phyloP scores from a whole-genome alignment of 1,284 basidiomycete genomes.

The Marasmius tenuissimus region DNA sequence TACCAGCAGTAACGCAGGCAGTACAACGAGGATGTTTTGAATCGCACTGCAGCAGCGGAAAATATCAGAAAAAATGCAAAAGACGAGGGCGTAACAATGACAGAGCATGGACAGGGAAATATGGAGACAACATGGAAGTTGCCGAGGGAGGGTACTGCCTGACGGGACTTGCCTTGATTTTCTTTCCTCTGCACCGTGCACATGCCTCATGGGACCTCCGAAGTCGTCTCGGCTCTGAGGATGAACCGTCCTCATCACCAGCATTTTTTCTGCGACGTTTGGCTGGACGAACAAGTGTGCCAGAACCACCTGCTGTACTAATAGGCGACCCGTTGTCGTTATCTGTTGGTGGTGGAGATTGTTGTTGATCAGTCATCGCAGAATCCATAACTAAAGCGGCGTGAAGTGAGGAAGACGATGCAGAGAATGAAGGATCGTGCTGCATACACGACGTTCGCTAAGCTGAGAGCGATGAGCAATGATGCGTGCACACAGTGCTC shows the following conservation, averaged over 20 bases:
- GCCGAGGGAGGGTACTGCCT: conserved; percentile 62
- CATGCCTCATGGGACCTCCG: conserved; percentile 85
- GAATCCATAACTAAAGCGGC: conserved; percentile 67
- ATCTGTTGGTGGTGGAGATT: conserved; percentile 31
- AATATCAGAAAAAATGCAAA: conserved; percentile 15
- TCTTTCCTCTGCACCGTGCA: conserved; percentile 86
- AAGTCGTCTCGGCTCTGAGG: conserved; percentile 71
- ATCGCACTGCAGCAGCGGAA: conserved; percentile 60
- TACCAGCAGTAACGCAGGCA: conserved; percentile 75
- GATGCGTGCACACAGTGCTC: background rate
- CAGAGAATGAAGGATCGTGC: background rate
- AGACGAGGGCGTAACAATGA: conserved; percentile 23
- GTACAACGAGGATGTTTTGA: conserved; percentile 83
- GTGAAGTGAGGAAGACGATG: conserved; percentile 47
- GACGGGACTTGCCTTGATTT: conserved; percentile 90
- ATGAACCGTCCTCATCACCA: conserved; percentile 49
- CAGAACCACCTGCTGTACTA: conserved; percentile 14
- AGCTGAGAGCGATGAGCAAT: background rate
- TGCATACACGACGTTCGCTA: background rate
- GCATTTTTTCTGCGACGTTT: conserved; percentile 56
- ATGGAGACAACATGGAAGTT: conserved; percentile 53
- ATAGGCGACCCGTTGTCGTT: conserved; percentile 13
- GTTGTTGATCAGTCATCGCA: conserved; percentile 36
- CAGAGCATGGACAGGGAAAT: no score
- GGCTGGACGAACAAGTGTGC: conserved; percentile 36